Evolutionary conservation across 2,329 filamentous ascomycete genomes (phyloP), one percentile per base, ranked within the genome.

Genomic region (Pseudogymnoascus sp.): DNA sequence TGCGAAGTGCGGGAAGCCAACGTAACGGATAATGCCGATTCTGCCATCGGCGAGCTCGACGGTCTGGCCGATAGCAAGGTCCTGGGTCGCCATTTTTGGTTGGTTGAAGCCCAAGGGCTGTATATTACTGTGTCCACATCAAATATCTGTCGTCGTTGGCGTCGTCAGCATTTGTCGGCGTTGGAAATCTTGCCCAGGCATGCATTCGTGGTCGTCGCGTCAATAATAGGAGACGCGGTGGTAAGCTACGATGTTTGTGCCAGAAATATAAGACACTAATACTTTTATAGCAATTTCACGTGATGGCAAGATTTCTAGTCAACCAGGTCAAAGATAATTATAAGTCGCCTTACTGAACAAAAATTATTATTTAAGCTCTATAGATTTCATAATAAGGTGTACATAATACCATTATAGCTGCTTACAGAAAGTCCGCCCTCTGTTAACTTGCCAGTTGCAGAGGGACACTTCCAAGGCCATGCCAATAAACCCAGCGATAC

Each of bases 381-480:
- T 54, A 17, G 8, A 54, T 31, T 15, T 50, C 24, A 31, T 50
- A 50, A 50, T 31, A 50, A 15, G n/a, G n/a, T 54, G 5, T 31
- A 54, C 8, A 3, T 54, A 33, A n/a, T 9, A 21, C 31, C 6
- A 6, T 58, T 4, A 62, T 36, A 62, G 40, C n/a, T 61, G 37
- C 44, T 60, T 82, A 70, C 89, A 93, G 79, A 84, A 92, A 63
- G 89, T 84, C 66, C 90, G 81, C 2, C 93, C 93, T 67, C 87
- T 86, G n/a, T 74, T 74, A 24, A 95, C 89, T 75, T 97, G 92
- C 82, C 89, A 96, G 57, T 81, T 80, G 73, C 94, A 99, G 24
- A 97, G 75, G 72, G 83, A 82, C 1, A 89, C 85, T 76, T 97
- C 93, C 73, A 97, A 80, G 2, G 78, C 80, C 81, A 97, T 93